A percentile compares a stretch with the other conserved stretches of the same genome.
These are phyloP conservation scores for Exophiala sideris DNA, from an alignment of 2,329 filamentous ascomycete species.

Conservation along the genomic window DNA sequence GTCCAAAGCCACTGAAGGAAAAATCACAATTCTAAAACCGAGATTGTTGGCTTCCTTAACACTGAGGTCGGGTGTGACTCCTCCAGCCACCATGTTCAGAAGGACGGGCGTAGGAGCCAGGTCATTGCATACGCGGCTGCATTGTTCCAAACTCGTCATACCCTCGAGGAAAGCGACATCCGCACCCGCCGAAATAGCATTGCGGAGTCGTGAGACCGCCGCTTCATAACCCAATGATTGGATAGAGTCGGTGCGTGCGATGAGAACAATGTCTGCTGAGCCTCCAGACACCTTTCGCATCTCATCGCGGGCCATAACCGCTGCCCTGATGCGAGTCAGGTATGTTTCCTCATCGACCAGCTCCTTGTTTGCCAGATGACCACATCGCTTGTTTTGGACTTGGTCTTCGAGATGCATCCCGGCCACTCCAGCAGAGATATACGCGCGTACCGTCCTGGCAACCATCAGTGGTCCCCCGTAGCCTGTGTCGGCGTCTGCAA, in stretches of 20 bases:
- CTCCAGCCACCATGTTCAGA: slow-evolving; percentile 45
- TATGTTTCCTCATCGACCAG: slow-evolving; percentile 36
- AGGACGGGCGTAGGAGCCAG: slow-evolving; percentile 40
- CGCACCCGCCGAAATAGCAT: slow-evolving; percentile 38
- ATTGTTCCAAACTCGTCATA: slow-evolving; percentile 38
- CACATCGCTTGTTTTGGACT: slow-evolving; percentile 38
- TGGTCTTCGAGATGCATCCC: slow-evolving; percentile 57
- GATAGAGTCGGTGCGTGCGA: slow-evolving; percentile 41
- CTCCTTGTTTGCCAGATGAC: slow-evolving; percentile 39
- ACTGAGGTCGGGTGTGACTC: slow-evolving; percentile 38
- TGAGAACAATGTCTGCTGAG: slow-evolving; percentile 39
- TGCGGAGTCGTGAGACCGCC: slow-evolving; percentile 35
- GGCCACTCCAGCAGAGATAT: slow-evolving; percentile 53
- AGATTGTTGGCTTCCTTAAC: slow-evolving; percentile 38
- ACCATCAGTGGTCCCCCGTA: slow-evolving; percentile 51
- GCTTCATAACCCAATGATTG: slow-evolving; percentile 37
- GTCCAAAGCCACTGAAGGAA: slow-evolving; percentile 47
- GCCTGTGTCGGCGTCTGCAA: slow-evolving; percentile 53
- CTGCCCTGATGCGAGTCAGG: slow-evolving; percentile 37
- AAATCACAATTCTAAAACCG: slow-evolving; percentile 44
- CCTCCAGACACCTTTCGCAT: slow-evolving; percentile 21
- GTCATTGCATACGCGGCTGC: slow-evolving; percentile 34
- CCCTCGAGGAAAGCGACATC: slow-evolving; percentile 43
- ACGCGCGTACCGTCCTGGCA: slow-evolving; percentile 47
- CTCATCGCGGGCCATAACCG: slow-evolving; percentile 38